These are phyloP conservation scores for Castanea sativa DNA, from an alignment of 306 rosid genomes.

Conservation along the genomic window DNA sequence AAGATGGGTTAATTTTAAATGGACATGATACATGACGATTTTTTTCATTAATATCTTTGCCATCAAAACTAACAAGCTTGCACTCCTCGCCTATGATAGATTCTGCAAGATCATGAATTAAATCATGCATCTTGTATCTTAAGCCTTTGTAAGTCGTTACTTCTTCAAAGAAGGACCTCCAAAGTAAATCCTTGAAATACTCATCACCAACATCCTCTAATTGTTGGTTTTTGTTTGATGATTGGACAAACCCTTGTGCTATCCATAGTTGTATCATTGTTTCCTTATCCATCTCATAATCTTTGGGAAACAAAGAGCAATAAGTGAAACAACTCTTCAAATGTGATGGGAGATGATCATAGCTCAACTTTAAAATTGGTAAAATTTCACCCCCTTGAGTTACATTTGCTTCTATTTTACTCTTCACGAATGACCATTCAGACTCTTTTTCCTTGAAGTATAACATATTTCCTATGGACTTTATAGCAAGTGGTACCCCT, in stretches of 20 bases:
- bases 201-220: background rate
- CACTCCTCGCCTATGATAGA: background rate
- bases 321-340: conserved; percentile 14
- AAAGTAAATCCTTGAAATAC: conserved; percentile 4
- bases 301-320: background rate
- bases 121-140: conserved; percentile 4
- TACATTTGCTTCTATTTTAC: conserved; percentile 16
- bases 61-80: background rate
- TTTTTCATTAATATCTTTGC: background rate
- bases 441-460: conserved; percentile 9
- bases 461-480: conserved; percentile 32
- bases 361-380: conserved; percentile 22
- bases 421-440: conserved; percentile 34
- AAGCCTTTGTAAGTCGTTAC: background rate
- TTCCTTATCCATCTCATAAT: background rate
- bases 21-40: background rate
- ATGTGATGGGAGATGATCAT: conserved; percentile 28
- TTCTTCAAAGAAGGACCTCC: conserved; percentile 25
- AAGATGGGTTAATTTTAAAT: fast-evolving
- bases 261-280: background rate
- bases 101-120: conserved; percentile 14
- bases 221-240: background rate
- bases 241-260: background rate
- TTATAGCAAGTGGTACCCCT: conserved; percentile 27
- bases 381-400: conserved; percentile 24